phyloP scores from a whole-genome alignment of 768 basidiomycete genomes.

The Rhodotorula kratochvilovae region DNA sequence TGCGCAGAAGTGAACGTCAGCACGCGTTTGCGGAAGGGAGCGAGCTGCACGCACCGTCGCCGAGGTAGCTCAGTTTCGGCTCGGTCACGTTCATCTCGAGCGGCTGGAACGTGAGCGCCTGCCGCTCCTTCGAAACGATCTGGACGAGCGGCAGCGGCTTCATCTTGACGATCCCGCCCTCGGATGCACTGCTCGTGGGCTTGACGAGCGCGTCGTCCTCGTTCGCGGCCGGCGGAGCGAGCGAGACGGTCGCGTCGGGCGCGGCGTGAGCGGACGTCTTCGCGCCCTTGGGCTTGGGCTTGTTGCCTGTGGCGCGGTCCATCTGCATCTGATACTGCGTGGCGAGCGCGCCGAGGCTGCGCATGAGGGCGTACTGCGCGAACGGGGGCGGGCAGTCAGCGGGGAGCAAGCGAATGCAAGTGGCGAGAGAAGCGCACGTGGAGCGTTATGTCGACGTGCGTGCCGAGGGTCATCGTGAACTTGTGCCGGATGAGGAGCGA shows the following conservation, averaged over 20 bases:
- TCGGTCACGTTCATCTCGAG: conserved; percentile 25
- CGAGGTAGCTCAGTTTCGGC: conserved; percentile 28
- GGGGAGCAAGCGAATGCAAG: too few species aligned
- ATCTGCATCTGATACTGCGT: conserved; percentile 17
- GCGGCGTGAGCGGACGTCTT: conserved; percentile 74
- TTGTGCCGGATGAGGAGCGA: conserved; percentile 13
- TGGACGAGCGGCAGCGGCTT: conserved; percentile 4
- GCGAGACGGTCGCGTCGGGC: conserved; percentile 60
- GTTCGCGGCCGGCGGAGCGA: background rate
- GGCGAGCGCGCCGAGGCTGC: conserved; percentile 16
- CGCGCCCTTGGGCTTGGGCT: conserved; percentile 76
- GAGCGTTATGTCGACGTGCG: conserved; percentile 28
- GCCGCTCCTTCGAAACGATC: background rate
- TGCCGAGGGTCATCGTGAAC: conserved; percentile 23
- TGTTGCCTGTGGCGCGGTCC: conserved; percentile 43
- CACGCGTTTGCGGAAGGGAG: too few species aligned
- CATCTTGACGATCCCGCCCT: conserved; percentile 21
- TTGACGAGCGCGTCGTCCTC: background rate
- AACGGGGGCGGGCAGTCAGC: background rate
- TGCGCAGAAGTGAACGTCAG: background rate
- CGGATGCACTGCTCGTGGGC: background rate
- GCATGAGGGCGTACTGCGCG: conserved; percentile 13
- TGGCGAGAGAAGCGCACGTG: conserved; percentile 1
- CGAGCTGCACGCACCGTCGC: conserved; percentile 15
- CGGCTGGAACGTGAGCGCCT: conserved; percentile 29